phyloP scores from a whole-genome alignment of 139 green algal genomes.

The Parachlorella kessleri region DNA sequence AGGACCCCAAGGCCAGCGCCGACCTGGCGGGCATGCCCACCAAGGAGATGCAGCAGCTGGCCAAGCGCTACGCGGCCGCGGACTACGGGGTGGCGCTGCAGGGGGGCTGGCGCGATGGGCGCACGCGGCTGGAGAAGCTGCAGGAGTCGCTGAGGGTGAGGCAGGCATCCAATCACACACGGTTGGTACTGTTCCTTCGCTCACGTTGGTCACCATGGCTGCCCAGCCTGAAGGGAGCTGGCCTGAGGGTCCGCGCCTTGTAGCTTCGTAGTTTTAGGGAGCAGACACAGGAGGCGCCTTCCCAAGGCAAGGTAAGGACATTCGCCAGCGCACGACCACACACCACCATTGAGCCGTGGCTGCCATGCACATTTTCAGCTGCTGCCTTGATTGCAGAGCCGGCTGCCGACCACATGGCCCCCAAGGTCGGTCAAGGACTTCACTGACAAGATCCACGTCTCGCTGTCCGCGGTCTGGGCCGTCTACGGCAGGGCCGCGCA shows the following conservation, averaged over 20 bases:
- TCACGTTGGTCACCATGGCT: too few relatives aligned
- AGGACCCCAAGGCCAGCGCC: not conserved
- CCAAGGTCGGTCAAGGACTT: not conserved
- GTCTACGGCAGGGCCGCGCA: conserved; percentile 8
- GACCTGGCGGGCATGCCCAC: conserved; percentile 1
- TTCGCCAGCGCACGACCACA: not conserved
- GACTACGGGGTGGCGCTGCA: conserved; percentile 21
- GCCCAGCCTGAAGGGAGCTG: too few relatives aligned
- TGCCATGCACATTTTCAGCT: not conserved
- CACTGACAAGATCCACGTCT: conserved; percentile 12
- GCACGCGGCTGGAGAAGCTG: conserved; percentile 42
- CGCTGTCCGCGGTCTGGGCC: conserved; percentile 14
- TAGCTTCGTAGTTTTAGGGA: not conserved
- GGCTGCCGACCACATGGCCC: not conserved
- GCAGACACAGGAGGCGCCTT: not conserved
- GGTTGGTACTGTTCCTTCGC: too few relatives aligned
- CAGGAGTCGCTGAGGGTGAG: conserved; percentile 13
- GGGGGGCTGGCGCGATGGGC: conserved; percentile 38
- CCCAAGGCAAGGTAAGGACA: not conserved
- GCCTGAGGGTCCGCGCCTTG: not conserved
- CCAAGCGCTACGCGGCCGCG: conserved; percentile 34
- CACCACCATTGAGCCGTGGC: not conserved
- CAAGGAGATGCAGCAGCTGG: conserved; percentile 39
- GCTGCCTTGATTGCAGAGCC: not conserved
- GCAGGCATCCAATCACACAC: too few relatives aligned